Conservation (phyloP, 1,284 basidiomycete species). For the Papiliotrema flavescens region DNA sequence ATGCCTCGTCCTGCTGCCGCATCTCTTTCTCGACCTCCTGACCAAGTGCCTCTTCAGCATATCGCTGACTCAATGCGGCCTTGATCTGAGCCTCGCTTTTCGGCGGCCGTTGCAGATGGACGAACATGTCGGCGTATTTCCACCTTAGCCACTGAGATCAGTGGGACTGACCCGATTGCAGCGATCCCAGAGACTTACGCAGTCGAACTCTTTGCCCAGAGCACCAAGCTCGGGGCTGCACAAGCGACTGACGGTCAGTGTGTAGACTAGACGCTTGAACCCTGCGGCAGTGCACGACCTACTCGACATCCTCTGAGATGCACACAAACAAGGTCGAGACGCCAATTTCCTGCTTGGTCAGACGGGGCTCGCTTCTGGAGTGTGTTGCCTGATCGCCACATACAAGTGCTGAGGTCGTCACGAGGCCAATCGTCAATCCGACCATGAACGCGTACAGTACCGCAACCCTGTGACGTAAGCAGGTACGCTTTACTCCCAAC, state of each 20-base stretch:
- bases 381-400: background rate
- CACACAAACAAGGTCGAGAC: constrained; percentile 6
- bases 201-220: background rate
- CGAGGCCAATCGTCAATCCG: constrained; percentile 1
- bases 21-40: too few relatives aligned
- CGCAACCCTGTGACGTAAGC: background rate
- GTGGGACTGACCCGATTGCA: background rate
- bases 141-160: background rate
- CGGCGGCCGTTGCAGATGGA: background rate
- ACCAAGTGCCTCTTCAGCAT: too few relatives aligned
- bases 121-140: background rate
- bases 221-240: background rate
- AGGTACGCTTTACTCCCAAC: background rate
- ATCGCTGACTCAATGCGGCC: too few relatives aligned
- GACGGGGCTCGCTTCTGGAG: background rate
- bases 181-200: background rate
- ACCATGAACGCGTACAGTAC: constrained; percentile 1
- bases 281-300: too few relatives aligned
- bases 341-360: background rate
- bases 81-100: background rate
- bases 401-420: constrained; percentile 1
- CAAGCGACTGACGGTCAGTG: background rate
- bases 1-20: too few relatives aligned
- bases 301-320: constrained; percentile 6
- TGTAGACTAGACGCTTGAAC: background rate